phyloP scores from a whole-genome alignment of 129 eudicot species.

The Flaveria robusta region DNA sequence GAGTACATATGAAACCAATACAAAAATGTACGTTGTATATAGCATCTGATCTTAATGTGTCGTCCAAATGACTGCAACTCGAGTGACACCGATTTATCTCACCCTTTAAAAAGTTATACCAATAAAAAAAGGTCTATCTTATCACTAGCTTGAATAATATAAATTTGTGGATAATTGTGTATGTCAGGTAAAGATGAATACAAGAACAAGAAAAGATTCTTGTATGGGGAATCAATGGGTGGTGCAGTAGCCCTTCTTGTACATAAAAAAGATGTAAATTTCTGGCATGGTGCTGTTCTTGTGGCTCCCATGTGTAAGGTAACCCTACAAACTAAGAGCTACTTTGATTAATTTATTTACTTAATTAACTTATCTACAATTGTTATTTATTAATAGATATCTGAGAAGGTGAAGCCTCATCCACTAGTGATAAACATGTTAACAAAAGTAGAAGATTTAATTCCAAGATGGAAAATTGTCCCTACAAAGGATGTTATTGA shows the following conservation, averaged over 20 bases:
- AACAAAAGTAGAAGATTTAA: constrained; percentile 70
- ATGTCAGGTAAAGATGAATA: constrained; percentile 64
- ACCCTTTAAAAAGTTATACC: not conserved
- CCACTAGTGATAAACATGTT: constrained; percentile 70
- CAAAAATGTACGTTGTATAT: too few species aligned
- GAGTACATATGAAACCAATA: not conserved
- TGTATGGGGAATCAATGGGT: constrained; percentile 98
- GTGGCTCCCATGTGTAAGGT: constrained; percentile 99
- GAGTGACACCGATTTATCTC: not conserved
- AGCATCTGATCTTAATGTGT: not conserved
- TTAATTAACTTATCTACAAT: not conserved
- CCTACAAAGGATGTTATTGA: constrained; percentile 91
- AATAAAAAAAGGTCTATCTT: too few species aligned
- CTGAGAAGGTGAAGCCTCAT: constrained; percentile 97
- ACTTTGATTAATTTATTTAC: not conserved
- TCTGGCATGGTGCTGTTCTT: constrained; percentile 94
- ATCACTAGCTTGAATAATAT: not conserved
- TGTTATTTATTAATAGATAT: constrained; percentile 45
- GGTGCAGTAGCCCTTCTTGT: constrained; percentile 88
- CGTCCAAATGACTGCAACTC: too few species aligned
- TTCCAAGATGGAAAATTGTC: constrained; percentile 97
- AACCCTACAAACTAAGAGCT: constrained; percentile 4
- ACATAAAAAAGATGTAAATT: constrained; percentile 72
- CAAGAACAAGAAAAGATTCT: constrained; percentile 58
- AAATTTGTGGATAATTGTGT: not conserved